Evolutionary conservation across 805 yeast species (phyloP).

Genomic region (Trichomonascus vanleenenianus): DNA sequence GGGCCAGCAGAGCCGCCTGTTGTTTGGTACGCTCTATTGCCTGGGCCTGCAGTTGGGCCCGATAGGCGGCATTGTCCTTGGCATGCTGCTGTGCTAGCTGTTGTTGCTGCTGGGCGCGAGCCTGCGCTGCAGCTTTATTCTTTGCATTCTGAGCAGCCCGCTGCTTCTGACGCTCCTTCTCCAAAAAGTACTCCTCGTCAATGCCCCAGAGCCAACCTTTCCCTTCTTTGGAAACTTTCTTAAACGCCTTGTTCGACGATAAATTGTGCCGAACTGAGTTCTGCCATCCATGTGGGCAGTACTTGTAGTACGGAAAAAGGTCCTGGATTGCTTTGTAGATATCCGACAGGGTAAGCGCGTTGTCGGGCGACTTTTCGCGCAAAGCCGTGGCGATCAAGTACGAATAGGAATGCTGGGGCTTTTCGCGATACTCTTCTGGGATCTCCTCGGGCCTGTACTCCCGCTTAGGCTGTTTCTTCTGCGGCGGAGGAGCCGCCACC

Average conservation of each 20-base stretch:
- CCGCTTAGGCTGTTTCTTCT: constrained; percentile 44
- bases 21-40: constrained; percentile 11
- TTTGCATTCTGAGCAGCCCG: constrained; percentile 30
- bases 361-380: constrained; percentile 53
- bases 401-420: constrained; percentile 78
- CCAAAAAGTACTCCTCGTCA: constrained; percentile 77
- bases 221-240: constrained; percentile 76
- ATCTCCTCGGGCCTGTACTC: constrained; percentile 74
- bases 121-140: constrained; percentile 4
- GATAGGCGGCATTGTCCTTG: constrained; percentile 21
- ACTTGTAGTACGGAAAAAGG: constrained; percentile 81
- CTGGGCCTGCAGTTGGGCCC: constrained; percentile 23
- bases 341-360: constrained; percentile 77
- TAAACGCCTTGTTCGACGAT: constrained; percentile 77
- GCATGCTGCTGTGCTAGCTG: constrained; percentile 10
- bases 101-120: constrained; percentile 1
- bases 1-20: too few species aligned
- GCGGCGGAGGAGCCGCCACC: constrained; percentile 17
- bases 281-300: constrained; percentile 98
- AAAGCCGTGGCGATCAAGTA: constrained; percentile 74
- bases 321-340: constrained; percentile 83
- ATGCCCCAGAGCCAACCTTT: constrained; percentile 94
- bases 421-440: constrained; percentile 77
- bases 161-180: constrained; percentile 67
- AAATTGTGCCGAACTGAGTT: constrained; percentile 86